phyloP scores from a whole-genome alignment of 2,329 filamentous ascomycete genomes.

The Pyricularia sp. region DNA sequence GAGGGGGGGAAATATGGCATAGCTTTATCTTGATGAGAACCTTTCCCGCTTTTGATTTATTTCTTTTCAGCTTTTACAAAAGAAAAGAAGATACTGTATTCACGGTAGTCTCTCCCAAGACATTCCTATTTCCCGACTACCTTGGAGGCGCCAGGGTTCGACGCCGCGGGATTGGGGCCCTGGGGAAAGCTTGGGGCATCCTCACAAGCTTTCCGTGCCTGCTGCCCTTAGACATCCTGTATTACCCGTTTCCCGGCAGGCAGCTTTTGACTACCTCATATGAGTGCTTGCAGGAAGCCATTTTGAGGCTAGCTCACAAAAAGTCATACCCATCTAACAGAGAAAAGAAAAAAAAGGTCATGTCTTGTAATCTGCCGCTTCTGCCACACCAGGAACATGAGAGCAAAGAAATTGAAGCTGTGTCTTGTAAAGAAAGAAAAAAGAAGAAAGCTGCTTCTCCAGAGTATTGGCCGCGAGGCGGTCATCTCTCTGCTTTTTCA shows the following conservation, averaged over 20 bases:
- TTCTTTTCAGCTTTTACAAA: too few species aligned
- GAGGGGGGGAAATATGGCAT: neutral
- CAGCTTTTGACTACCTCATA: neutral
- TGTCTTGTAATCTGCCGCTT: neutral
- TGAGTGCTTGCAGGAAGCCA: neutral
- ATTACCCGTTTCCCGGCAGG: neutral
- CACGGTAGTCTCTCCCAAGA: too few species aligned
- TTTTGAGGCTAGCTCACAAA: neutral
- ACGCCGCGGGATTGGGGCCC: too few species aligned
- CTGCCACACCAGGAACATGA: neutral
- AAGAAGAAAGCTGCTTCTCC: neutral
- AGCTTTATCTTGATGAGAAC: neutral
- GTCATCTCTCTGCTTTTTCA: neutral
- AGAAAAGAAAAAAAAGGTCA: neutral
- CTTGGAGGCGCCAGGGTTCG: neutral
- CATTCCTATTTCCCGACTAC: neutral
- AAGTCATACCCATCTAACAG: neutral
- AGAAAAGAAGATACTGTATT: too few species aligned
- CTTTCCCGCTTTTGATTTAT: too few species aligned
- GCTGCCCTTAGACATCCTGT: neutral
- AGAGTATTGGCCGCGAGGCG: neutral
- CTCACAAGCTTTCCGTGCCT: too few species aligned
- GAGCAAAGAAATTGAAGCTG: neutral
- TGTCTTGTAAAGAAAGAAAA: neutral
- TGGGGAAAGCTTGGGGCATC: neutral